Evolutionary conservation across 805 yeast genomes (phyloP), one percentile per base, ranked within the genome.

Genomic region (Brettanomyces naardenensis): DNA sequence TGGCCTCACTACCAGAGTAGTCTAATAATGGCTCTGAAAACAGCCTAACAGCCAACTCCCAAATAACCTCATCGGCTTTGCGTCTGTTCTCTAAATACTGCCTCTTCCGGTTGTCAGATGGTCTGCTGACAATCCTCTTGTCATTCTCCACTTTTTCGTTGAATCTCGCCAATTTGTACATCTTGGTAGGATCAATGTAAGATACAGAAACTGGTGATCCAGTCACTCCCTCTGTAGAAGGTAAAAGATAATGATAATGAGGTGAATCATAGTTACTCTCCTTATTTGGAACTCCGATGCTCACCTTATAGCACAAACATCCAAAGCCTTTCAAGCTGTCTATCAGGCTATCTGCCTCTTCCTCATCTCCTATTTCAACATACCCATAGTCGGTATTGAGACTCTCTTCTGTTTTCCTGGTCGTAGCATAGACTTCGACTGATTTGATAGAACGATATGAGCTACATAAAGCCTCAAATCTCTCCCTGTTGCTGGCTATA

Each of bases 301-400:
- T 43, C 19, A 58, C 55, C 33, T 58, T 56, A 38, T 51, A 58
- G 29, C 59, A 52, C n/a, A 43, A 36, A 19, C 56, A 45, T 3
- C 53, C 53, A 10, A 54, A 28, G 5, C 32, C 22, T 19, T 42
- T 48, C 17, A 58, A 37, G 15, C 46, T 45, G 15, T 41, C 42
- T 15, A 55, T 47, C 20, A 58, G 33, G 17, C 26, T 28, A 36
- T 53, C 53, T 1, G 57, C 52, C 25, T 56, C 57, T 6, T 37
- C 22, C 19, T 52, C 55, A 19, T 48, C 42, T 6, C 38, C 40
- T 44, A 58, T 43, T 36, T 53, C 60, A 38, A 56, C 54, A 34
- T 56, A 58, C 1, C 62, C 62, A 45, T 55, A 58, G 6, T 54
- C 34, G 13, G 14, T 13, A 15, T 6, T 20, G n/a, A n/a, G 14